These are phyloP conservation scores for Lodderomyces jiufengensis DNA, from an alignment of 1,139 yeast genomes.

Conservation along the genomic window DNA sequence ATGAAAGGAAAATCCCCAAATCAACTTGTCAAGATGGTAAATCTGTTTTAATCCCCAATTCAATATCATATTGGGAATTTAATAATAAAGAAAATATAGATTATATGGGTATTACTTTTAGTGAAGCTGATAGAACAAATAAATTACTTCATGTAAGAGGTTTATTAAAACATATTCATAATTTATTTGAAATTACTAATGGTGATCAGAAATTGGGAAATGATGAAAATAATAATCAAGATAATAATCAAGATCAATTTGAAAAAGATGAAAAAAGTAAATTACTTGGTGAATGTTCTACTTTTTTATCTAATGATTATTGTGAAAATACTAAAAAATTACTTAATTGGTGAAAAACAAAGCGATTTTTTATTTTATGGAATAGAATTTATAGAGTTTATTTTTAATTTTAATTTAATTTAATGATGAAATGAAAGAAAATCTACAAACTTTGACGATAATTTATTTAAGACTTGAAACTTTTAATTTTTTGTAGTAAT, in stretches of 20 bases:
- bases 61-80: constrained; percentile 18
- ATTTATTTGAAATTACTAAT: constrained; percentile 7
- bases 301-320: constrained; percentile 13
- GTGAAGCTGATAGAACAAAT: constrained; percentile 21
- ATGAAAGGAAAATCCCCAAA: neutral
- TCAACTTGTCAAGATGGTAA: constrained; percentile 19
- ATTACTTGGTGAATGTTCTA: constrained; percentile 15
- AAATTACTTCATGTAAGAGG: constrained; percentile 18
- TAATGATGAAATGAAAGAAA: too few species aligned
- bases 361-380: too few species aligned
- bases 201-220: constrained; percentile 4
- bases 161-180: constrained; percentile 15
- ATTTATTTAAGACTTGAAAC: too few species aligned
- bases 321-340: constrained; percentile 10
- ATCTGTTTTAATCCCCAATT: constrained; percentile 20
- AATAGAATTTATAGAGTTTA: too few species aligned
- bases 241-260: too few species aligned
- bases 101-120: constrained; percentile 20
- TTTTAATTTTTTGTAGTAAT: too few species aligned
- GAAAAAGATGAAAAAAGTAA: constrained; percentile 5
- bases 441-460: too few species aligned
- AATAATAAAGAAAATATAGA: constrained; percentile 9
- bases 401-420: too few species aligned
- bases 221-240: neutral
- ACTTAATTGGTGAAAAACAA: constrained; percentile 4